Percentiles rank a stretch among this genome's conserved stretches.
Conservation (phyloP, 805 yeast species). For the Starmera pachycereana region DNA sequence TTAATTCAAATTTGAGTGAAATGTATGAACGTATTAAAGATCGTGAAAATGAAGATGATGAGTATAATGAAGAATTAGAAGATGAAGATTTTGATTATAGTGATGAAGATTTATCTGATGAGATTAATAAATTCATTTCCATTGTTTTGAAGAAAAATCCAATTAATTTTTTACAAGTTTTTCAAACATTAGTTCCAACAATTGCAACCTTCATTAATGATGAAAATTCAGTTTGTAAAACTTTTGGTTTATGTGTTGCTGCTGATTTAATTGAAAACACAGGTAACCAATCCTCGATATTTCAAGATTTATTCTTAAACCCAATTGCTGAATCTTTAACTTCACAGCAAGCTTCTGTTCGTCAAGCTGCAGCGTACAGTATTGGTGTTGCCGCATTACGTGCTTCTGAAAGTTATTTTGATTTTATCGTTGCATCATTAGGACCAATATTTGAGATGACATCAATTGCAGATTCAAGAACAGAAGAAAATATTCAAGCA, state of each 20-base stretch:
- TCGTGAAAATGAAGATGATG: conserved; percentile 72
- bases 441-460: conserved; percentile 67
- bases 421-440: conserved; percentile 58
- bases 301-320: conserved; percentile 53
- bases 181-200: conserved; percentile 54
- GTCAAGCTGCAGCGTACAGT: conserved; percentile 81
- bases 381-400: conserved; percentile 81
- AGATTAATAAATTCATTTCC: conserved; percentile 66
- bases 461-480: conserved; percentile 68
- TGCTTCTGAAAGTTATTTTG: conserved; percentile 57
- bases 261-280: conserved; percentile 75
- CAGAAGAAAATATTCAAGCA: conserved; percentile 77
- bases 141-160: conserved; percentile 58
- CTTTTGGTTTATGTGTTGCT: conserved; percentile 71
- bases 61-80: conserved; percentile 77
- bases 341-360: conserved; percentile 54
- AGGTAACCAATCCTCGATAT: conserved; percentile 57
- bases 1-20: conserved; percentile 53
- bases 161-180: conserved; percentile 48
- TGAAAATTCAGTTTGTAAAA: conserved; percentile 54
- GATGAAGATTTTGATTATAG: conserved; percentile 76
- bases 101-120: conserved; percentile 85
- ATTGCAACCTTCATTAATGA: conserved; percentile 53
- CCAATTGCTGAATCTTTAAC: conserved; percentile 59
- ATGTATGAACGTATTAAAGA: conserved; percentile 59